A percentile compares a stretch with the other conserved stretches of the same genome.
Conservation (phyloP, 148 eudicot species). For the Polygonum aviculare region DNA sequence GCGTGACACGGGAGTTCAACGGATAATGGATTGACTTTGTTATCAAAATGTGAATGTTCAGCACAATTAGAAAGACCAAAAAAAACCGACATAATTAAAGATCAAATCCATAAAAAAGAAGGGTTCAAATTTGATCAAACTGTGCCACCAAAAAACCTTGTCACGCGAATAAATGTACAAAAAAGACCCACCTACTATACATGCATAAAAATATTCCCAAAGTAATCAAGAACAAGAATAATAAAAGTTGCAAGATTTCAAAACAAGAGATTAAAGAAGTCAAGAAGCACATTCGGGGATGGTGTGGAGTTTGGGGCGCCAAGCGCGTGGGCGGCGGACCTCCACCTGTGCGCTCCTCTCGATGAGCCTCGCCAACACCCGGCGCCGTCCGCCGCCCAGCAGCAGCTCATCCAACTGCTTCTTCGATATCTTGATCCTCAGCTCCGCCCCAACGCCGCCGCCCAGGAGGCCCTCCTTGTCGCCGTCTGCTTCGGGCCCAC, state of each 20-base stretch:
- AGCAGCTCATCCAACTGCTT: constrained; percentile 25
- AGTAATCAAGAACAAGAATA: neutral
- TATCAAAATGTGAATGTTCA: no score
- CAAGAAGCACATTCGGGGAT: constrained; percentile 21
- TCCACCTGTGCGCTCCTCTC: constrained; percentile 25
- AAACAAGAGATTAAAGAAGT: neutral
- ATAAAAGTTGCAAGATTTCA: neutral
- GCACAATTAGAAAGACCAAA: no score
- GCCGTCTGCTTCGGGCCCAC: neutral
- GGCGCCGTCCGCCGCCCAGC: constrained; percentile 10
- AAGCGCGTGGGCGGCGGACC: constrained; percentile 20
- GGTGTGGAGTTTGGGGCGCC: constrained; percentile 31
- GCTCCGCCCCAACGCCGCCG: constrained; percentile 14
- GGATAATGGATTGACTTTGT: no score
- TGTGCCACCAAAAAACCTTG: no score
- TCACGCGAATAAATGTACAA: no score
- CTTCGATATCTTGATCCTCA: constrained; percentile 29
- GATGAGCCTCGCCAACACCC: constrained; percentile 19
- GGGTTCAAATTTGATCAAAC: no score
- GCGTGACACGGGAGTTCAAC: no score
- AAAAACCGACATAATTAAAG: no score
- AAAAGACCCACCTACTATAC: no score
- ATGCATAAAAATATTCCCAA: neutral
- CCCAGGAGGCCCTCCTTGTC: constrained; percentile 15
- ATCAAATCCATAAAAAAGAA: no score